Evolutionary conservation across 495 filamentous ascomycete species (phyloP), one percentile per base, ranked within the genome.

Genomic region (Recurvomyces mirabilis): DNA sequence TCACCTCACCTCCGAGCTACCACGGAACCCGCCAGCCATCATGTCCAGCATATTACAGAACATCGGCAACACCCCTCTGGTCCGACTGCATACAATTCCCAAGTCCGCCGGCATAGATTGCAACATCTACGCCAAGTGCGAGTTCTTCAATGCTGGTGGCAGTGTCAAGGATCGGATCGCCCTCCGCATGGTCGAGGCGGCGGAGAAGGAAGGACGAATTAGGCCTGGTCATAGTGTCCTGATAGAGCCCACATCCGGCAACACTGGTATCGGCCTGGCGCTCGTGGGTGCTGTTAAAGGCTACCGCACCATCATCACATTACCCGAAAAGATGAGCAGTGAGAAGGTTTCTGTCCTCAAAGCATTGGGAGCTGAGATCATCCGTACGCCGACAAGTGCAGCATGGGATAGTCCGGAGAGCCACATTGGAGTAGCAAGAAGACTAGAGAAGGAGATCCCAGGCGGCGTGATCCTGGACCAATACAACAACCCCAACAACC

Each of bases 141-240:
- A 99, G 62, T 82, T 85, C 46, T 96, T 96, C 74, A 96, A 93
- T 72, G 89, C 93, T 7, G 91, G 93, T 52, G 91, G 91, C 42
- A 93, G 85, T 63, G 87, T 99, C 55, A 99, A 99, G 63, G 91
- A 99, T 64, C 76, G 91, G 45, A 96, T 99, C 61, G 91, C 91
- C 15, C 65, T 91, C 58, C 84, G 93, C 57, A 99, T 99, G 91
- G 83, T 99, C 50, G 88, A 99, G 62, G 85, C 87, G 62, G 91
- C 91, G 7, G 91, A 99, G 67, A 76, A 74, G 48, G 75, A 72
- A 36, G 93, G 91, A 10, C 78, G 91, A 36, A 96, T 99, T 62
- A 94, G 88, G 70, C 93, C 91, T 25, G 91, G 91, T 39, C 87
- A 99, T 60, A 94, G 87, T 13, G 51, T 54, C 6, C 65, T 99